These are phyloP conservation scores for Phytophthora idaei DNA, from an alignment of 352 stramenopile genomes.

Conservation along the genomic window DNA sequence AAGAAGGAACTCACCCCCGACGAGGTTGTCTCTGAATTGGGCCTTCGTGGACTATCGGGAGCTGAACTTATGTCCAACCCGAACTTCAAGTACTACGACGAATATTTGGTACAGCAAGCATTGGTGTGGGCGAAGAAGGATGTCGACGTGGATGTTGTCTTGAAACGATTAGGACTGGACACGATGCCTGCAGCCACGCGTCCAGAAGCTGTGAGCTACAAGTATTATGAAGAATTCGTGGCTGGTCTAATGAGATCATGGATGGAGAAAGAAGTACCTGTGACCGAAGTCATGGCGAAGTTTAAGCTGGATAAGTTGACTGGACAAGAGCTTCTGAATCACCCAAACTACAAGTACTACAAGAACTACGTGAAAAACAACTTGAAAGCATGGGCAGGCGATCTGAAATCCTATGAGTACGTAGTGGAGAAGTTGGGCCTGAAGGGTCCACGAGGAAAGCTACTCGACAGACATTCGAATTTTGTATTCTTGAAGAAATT, in stretches of 20 bases:
- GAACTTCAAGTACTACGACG: slow-evolving; percentile 24
- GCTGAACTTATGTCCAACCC: background rate
- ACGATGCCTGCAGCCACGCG: slow-evolving; percentile 1
- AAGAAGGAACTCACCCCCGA: slow-evolving; percentile 8
- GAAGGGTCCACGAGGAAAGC: background rate
- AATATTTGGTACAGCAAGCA: background rate
- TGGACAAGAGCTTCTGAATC: background rate
- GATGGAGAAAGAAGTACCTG: background rate
- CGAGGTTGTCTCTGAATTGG: slow-evolving; percentile 6
- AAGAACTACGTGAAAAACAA: slow-evolving; percentile 13
- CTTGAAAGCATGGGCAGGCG: slow-evolving; percentile 11
- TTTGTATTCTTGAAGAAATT: slow-evolving; percentile 8
- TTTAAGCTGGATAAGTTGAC: slow-evolving; percentile 10
- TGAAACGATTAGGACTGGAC: slow-evolving; percentile 7
- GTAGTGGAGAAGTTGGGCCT: slow-evolving; percentile 10
- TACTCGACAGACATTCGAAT: slow-evolving; percentile 5
- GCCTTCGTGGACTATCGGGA: background rate
- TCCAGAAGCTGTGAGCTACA: slow-evolving; percentile 10
- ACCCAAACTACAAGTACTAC: slow-evolving; percentile 25
- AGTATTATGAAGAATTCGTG: slow-evolving; percentile 21
- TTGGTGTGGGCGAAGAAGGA: slow-evolving; percentile 5
- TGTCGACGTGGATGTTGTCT: background rate
- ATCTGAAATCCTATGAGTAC: background rate
- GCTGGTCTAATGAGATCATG: slow-evolving; percentile 4
- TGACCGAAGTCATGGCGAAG: slow-evolving; percentile 13